These are phyloP conservation scores for Strobilomyces echinocephalus DNA, from an alignment of 768 basidiomycete species.

Conservation along the genomic window DNA sequence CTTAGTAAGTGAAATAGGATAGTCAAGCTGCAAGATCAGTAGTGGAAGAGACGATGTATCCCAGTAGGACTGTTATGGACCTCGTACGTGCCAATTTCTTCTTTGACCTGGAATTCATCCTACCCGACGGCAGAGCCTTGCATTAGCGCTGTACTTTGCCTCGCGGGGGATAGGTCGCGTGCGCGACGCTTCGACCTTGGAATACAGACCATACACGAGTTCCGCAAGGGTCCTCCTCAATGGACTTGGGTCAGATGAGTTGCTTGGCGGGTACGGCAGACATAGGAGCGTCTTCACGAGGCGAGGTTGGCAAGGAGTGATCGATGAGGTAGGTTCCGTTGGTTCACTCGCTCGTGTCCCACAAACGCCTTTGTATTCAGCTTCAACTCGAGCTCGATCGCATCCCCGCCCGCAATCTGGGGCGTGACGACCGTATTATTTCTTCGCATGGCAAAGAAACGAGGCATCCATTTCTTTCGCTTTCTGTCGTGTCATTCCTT, in stretches of 20 bases:
- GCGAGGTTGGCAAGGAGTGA: slow-evolving; percentile 69
- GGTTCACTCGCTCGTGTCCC: background rate
- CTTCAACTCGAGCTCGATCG: slow-evolving; percentile 86
- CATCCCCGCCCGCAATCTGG: slow-evolving; percentile 84
- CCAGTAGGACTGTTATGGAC: slow-evolving; percentile 84
- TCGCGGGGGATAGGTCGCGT: slow-evolving; percentile 71
- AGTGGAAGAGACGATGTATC: slow-evolving; percentile 73
- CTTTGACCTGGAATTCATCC: background rate
- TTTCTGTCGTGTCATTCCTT: slow-evolving; percentile 72
- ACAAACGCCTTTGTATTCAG: slow-evolving; percentile 35
- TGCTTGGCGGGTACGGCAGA: slow-evolving; percentile 89
- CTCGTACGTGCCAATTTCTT: slow-evolving; percentile 47
- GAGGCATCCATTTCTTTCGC: slow-evolving; percentile 85
- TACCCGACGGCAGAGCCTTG: slow-evolving; percentile 62
- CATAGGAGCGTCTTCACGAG: slow-evolving; percentile 71
- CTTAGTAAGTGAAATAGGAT: slow-evolving; percentile 44
- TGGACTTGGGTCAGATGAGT: slow-evolving; percentile 92
- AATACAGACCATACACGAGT: slow-evolving; percentile 53
- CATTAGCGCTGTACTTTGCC: slow-evolving; percentile 90
- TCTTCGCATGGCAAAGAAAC: slow-evolving; percentile 91
- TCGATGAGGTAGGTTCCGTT: slow-evolving; percentile 61
- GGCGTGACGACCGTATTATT: slow-evolving; percentile 90
- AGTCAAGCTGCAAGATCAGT: slow-evolving; percentile 48
- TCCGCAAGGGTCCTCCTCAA: slow-evolving; percentile 79
- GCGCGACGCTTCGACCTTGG: slow-evolving; percentile 33